Conservation (phyloP, 2,329 filamentous ascomycete species). For the Ceratocystis ficicola region DNA sequence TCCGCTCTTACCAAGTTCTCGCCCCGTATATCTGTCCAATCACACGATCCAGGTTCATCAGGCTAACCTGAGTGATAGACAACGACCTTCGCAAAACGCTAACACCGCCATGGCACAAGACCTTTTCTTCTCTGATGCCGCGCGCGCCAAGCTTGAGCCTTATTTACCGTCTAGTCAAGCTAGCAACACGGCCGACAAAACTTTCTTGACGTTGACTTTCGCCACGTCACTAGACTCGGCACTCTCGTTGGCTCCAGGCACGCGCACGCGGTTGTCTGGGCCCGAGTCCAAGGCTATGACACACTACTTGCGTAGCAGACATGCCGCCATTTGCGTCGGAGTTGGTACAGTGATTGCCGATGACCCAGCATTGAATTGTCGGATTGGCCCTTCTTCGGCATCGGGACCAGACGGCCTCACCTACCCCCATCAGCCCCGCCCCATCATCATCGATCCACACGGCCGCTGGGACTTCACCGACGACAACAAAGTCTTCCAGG, state of each 20-base stretch:
- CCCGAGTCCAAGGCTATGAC: constrained; percentile 82
- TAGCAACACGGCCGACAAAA: constrained; percentile 2
- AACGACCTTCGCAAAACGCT: background rate
- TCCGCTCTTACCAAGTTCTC: no score
- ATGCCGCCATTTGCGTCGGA: constrained; percentile 76
- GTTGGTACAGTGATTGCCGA: constrained; percentile 75
- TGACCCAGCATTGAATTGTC: constrained; percentile 74
- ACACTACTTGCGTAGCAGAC: constrained; percentile 69
- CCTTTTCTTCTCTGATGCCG: constrained; percentile 29
- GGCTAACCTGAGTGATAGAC: background rate
- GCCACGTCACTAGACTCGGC: constrained; percentile 79
- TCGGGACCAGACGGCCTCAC: constrained; percentile 26
- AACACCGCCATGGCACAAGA: constrained; percentile 28
- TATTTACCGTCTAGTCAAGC: constrained; percentile 28
- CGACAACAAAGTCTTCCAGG: constrained; percentile 52
- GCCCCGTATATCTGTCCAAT: no score
- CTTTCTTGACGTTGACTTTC: constrained; percentile 71
- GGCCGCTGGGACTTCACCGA: constrained; percentile 56
- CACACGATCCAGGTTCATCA: no score
- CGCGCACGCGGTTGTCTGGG: constrained; percentile 74
- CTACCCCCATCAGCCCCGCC: constrained; percentile 51
- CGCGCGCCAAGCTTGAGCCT: constrained; percentile 29
- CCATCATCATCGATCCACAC: constrained; percentile 68
- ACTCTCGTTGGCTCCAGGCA: constrained; percentile 62
- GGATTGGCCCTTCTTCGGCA: constrained; percentile 40